Base-by-base conservation (phyloP, 139 green algal species). In the Deuterostichococcus epilithicus region DNA sequence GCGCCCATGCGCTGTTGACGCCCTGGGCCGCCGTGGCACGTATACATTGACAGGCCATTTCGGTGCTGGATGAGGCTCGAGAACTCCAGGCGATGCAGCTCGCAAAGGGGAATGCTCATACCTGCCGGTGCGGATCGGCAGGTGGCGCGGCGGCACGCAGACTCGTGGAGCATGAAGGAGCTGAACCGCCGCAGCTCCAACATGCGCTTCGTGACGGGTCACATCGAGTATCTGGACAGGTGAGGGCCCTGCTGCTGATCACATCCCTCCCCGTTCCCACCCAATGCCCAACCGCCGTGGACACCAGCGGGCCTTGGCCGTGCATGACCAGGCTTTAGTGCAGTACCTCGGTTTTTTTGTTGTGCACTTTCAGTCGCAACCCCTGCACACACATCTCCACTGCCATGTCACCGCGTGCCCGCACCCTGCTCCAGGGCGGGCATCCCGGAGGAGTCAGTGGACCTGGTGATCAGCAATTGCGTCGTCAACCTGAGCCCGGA, bases 391-490 rank as follows among this genome's bases (percentile, higher is more conserved):
- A n/a, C n/a, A n/a, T n/a, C n/a, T n/a, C n/a, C n/a, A n/a, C n/a
- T n/a, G n/a, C n/a, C n/a, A n/a, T n/a, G n/a, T n/a, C n/a, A n/a
- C n/a, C n/a, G n/a, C n/a, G n/a, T n/a, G n/a, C n/a, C n/a, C n/a
- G n/a, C n/a, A n/a, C n/a, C n/a, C n/a, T 13, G 52, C 20, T 63
- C 3, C 52, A 63, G 77, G 18, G 92, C 90, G 30, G 89, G 91
- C 39, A 84, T 97, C 23, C 59, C 81, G 25, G 88, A 95, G 44
- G 80, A 80, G 15, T 88, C 79, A 33, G 76, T 97, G 30, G 94
- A 99, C 83, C 68, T 99, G 18, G 85, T 97, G 70, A 97, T 99
- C 80, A 94, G 85, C 34, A 99, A 99, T 86, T 99, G 95, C 84
- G 94, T 98, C 65, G 82, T 98, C 76, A 98, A 98, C 83, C 84